Conservation (phyloP, 2,329 filamentous ascomycete species). For the Didymella pinodella region DNA sequence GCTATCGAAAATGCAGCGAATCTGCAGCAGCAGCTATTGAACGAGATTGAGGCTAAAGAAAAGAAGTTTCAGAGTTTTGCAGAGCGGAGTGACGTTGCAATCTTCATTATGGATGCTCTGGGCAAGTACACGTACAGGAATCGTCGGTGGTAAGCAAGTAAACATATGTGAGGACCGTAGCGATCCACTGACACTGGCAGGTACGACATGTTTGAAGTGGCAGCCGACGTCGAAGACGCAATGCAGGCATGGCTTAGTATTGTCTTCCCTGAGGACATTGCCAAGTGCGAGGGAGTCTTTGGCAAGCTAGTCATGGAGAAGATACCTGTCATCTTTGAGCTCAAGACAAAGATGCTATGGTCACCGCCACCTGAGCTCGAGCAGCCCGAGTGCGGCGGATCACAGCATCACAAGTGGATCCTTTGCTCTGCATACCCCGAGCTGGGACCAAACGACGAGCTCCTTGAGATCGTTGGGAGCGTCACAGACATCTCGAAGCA, state of each 20-base stretch:
- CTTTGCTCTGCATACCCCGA: slow-evolving; percentile 44
- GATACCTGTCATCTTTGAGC: slow-evolving; percentile 48
- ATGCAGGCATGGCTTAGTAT: slow-evolving; percentile 33
- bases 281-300: slow-evolving; percentile 44
- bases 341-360: slow-evolving; percentile 50
- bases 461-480: slow-evolving; percentile 46
- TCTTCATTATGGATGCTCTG: slow-evolving; percentile 49
- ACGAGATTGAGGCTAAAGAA: slow-evolving; percentile 45
- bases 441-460: slow-evolving; percentile 28
- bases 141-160: slow-evolving; percentile 44
- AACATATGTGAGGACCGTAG: background rate
- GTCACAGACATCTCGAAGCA: slow-evolving; percentile 50
- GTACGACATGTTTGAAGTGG: slow-evolving; percentile 42
- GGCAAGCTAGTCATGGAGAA: slow-evolving; percentile 42
- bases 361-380: slow-evolving; percentile 30
- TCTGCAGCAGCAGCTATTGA: slow-evolving; percentile 45
- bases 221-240: slow-evolving; percentile 27
- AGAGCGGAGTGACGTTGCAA: slow-evolving; percentile 51
- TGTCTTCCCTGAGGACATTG: slow-evolving; percentile 47
- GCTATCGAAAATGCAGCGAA: slow-evolving; percentile 45
- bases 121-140: slow-evolving; percentile 53
- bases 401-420: slow-evolving; percentile 40
- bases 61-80: slow-evolving; percentile 52
- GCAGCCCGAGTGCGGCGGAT: slow-evolving; percentile 18
- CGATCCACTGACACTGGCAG: background rate